Evolutionary conservation across 495 filamentous ascomycete species (phyloP).

Genomic region (Lophiotrema nucula): DNA sequence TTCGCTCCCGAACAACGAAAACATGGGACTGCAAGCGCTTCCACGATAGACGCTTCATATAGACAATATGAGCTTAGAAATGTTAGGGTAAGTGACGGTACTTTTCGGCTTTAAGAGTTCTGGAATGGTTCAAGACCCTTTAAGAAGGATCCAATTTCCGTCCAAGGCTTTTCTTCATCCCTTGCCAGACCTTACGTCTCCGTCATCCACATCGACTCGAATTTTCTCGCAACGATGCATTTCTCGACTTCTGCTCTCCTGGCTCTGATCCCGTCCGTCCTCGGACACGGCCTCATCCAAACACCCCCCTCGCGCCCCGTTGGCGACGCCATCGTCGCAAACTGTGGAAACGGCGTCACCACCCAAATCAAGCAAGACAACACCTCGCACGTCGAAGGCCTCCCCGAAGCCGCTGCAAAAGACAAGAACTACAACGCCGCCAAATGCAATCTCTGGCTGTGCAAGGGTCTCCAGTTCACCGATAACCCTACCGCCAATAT

Average conservation of each 20-base stretch:
- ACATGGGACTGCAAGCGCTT: background rate
- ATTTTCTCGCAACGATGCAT: constrained; percentile 13
- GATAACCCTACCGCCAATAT: constrained; percentile 27
- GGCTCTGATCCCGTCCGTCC: constrained; percentile 17
- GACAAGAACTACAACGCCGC: constrained; percentile 26
- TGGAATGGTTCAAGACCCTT: background rate
- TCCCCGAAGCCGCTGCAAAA: constrained; percentile 21
- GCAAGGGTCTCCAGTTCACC: constrained; percentile 36
- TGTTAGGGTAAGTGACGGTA: background rate
- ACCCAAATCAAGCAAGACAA: constrained; percentile 27
- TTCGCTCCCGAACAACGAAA: constrained; percentile 8
- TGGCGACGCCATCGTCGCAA: constrained; percentile 12
- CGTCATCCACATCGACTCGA: background rate
- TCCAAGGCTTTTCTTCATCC: background rate
- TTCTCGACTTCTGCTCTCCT: constrained; percentile 17
- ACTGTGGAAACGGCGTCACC: constrained; percentile 27
- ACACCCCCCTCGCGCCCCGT: constrained; percentile 27
- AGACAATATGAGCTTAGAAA: constrained; percentile 40
- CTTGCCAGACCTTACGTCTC: background rate
- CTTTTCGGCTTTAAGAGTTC: background rate
- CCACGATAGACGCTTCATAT: constrained; percentile 7
- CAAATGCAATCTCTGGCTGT: constrained; percentile 32
- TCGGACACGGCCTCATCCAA: constrained; percentile 31
- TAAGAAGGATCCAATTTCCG: background rate
- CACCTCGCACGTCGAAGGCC: constrained; percentile 32